phyloP scores from a whole-genome alignment of 1,284 basidiomycete species.

The Ceratobasidium sp. region DNA sequence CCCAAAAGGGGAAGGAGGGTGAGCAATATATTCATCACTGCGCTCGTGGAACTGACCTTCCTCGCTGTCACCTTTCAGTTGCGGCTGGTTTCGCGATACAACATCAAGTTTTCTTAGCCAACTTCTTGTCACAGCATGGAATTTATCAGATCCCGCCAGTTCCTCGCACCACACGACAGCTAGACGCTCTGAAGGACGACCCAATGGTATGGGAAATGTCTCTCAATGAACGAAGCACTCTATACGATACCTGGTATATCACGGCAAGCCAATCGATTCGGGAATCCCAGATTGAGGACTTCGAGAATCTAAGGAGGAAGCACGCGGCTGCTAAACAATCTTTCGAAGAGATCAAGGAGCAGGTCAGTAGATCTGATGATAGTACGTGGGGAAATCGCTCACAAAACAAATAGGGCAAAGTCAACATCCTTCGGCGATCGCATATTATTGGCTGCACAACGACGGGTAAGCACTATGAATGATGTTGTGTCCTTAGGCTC shows the following conservation, averaged over 20 bases:
- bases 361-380: conserved; percentile 53
- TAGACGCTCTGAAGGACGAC: conserved; percentile 28
- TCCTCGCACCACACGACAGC: conserved; percentile 23
- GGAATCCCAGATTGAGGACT: conserved; percentile 59
- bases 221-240: conserved; percentile 24
- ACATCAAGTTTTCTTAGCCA: conserved; percentile 3
- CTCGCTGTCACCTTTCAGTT: too few species aligned
- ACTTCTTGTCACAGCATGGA: conserved; percentile 19
- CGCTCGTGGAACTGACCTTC: too few species aligned
- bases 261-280: conserved; percentile 51
- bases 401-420: conserved; percentile 37
- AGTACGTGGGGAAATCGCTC: not conserved
- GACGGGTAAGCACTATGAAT: conserved; percentile 45
- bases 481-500: not conserved
- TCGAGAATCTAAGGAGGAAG: conserved; percentile 57
- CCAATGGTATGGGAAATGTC: conserved; percentile 48
- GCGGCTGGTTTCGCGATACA: not conserved
- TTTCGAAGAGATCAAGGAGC: conserved; percentile 59
- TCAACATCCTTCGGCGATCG: conserved; percentile 45
- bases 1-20: too few species aligned
- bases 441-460: conserved; percentile 54
- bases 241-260: conserved; percentile 44
- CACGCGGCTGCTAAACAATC: conserved; percentile 54
- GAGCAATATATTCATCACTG: too few species aligned
- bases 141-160: conserved; percentile 3